phyloP scores from a whole-genome alignment of 2,329 filamentous ascomycete species.

The Phaeomoniella chlamydospora region DNA sequence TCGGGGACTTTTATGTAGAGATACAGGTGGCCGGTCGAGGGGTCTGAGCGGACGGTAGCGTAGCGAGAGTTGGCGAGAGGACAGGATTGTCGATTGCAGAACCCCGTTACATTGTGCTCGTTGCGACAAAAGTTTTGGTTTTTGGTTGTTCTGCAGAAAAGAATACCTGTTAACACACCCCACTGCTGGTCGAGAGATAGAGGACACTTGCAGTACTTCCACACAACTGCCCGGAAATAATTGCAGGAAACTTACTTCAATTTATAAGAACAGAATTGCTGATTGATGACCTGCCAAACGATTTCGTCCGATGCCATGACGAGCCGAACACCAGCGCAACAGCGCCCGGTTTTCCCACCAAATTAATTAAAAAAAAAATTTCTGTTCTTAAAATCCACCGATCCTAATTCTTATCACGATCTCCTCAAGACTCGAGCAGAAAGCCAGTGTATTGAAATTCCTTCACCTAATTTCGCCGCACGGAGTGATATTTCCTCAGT shows the following conservation, averaged over 20 bases:
- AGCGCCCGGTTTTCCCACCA: no score
- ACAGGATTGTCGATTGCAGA: constrained; percentile 78
- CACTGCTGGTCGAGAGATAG: no score
- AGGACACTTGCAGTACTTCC: constrained; percentile 5
- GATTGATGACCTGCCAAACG: constrained; percentile 92
- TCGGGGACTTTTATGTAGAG: constrained; percentile 95
- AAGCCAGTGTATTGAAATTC: neutral
- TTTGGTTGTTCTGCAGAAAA: constrained; percentile 58
- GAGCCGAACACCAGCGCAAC: no score
- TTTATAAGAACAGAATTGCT: constrained; percentile 91
- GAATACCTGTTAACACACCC: no score
- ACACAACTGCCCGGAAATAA: neutral
- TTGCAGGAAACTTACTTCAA: constrained; percentile 51
- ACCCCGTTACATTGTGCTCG: constrained; percentile 73
- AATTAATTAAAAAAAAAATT: no score
- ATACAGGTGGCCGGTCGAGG: constrained; percentile 69
- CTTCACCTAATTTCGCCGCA: neutral
- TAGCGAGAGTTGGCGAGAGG: constrained; percentile 85
- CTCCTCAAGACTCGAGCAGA: neutral
- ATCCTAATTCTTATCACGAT: neutral
- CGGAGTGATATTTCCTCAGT: neutral
- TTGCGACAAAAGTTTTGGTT: constrained; percentile 90
- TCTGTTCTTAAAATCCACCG: neutral
- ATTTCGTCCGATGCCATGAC: constrained; percentile 86
- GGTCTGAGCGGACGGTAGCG: constrained; percentile 76